A percentile compares a stretch with the other conserved stretches of the same genome.
Conservation (phyloP, 2,329 filamentous ascomycete genomes). For the Fusarium albidum region DNA sequence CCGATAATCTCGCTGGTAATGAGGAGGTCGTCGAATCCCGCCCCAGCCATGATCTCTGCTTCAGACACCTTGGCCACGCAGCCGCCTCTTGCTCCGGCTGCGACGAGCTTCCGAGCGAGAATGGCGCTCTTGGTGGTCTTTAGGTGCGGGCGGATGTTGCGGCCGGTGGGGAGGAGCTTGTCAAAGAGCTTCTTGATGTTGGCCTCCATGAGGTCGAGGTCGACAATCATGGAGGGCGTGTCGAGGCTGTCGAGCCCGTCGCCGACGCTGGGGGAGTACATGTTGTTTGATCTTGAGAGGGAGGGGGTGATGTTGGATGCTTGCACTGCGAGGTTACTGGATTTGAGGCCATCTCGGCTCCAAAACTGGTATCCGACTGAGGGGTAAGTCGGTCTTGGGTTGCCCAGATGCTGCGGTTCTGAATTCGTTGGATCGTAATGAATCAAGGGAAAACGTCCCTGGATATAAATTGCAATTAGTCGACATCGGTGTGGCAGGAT, state of each 20-base stretch:
- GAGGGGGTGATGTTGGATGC: no score
- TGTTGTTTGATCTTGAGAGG: no score
- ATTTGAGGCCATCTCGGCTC: no score
- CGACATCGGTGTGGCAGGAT: no score
- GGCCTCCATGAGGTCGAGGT: constrained; percentile 59
- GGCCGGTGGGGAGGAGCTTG: constrained; percentile 54
- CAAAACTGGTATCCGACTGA: no score
- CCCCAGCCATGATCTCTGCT: constrained; percentile 26
- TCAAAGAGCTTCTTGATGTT: constrained; percentile 58
- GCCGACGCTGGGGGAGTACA: constrained; percentile 15
- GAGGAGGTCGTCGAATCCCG: constrained; percentile 29
- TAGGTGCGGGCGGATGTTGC: constrained; percentile 37
- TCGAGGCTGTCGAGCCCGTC: constrained; percentile 48
- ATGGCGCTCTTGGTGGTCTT: constrained; percentile 30
- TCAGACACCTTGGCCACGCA: constrained; percentile 31
- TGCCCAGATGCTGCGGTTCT: no score
- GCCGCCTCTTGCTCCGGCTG: constrained; percentile 26
- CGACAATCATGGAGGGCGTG: constrained; percentile 64
- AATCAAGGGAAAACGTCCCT: no score
- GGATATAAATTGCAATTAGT: no score
- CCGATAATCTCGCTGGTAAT: constrained; percentile 34
- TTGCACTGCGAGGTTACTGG: no score
- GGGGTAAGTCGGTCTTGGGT: no score
- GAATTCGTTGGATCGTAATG: no score
- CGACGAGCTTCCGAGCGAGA: constrained; percentile 17